Percentiles rank a stretch among this genome's conserved stretches.
These are phyloP conservation scores for Nitzschia palea DNA, from an alignment of 108 stramenopile genomes.

Conservation along the genomic window DNA sequence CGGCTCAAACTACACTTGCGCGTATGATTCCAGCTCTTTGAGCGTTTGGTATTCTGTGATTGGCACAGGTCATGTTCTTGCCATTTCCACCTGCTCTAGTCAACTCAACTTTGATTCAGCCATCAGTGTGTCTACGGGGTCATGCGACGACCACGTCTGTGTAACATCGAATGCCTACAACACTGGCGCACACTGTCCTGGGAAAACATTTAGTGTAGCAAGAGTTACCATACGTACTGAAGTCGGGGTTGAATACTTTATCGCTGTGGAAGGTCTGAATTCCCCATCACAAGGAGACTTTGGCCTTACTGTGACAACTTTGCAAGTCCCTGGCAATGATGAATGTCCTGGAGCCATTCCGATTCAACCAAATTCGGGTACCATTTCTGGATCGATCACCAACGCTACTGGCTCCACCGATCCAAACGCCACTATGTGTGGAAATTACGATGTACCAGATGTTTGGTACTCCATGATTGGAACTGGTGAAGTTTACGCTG, in stretches of 20 bases:
- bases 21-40: not conserved
- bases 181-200: constrained; percentile 4
- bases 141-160: constrained; percentile 9
- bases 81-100: constrained; percentile 8
- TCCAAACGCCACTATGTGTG: not conserved
- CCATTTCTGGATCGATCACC: constrained; percentile 1
- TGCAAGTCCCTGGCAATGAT: constrained; percentile 14
- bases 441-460: not conserved
- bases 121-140: constrained; percentile 4
- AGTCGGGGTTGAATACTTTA: not conserved
- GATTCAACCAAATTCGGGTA: not conserved
- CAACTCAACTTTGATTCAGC: constrained; percentile 16
- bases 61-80: not conserved
- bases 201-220: not conserved
- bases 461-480: constrained; percentile 27
- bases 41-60: not conserved
- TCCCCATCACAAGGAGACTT: constrained; percentile 6
- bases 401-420: not conserved
- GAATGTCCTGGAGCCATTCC: constrained; percentile 1
- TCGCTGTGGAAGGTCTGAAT: not conserved
- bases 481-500: constrained; percentile 17
- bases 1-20: not conserved
- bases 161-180: not conserved
- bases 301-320: constrained; percentile 1
- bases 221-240: constrained; percentile 6